These are phyloP conservation scores for Teratosphaeria viscida DNA, from an alignment of 2,329 filamentous ascomycete species.

Conservation along the genomic window DNA sequence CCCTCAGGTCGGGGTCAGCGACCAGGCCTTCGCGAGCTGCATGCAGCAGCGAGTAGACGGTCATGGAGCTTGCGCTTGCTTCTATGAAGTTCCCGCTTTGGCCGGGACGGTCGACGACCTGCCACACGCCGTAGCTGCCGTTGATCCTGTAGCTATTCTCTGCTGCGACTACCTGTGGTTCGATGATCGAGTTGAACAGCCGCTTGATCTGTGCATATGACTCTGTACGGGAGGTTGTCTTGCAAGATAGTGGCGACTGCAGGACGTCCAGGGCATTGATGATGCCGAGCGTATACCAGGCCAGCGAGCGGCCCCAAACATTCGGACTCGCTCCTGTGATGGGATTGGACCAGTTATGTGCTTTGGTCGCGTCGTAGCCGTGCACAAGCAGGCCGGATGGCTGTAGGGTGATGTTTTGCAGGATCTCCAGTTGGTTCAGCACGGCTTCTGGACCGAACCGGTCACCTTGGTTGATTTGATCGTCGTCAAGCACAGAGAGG, in stretches of 20 bases:
- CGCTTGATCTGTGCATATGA: constrained; percentile 14
- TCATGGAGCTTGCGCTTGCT: constrained; percentile 49
- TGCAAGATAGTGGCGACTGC: constrained; percentile 9
- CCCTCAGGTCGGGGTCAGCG: constrained; percentile 17
- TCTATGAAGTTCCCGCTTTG: constrained; percentile 49
- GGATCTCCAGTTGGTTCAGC: constrained; percentile 35
- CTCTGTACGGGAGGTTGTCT: constrained; percentile 21
- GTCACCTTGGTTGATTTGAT: constrained; percentile 2
- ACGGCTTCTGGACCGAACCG: constrained; percentile 13
- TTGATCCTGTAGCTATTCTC: constrained; percentile 21
- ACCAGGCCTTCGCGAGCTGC: constrained; percentile 33
- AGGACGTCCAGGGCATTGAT: constrained; percentile 39
- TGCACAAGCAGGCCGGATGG: constrained; percentile 40
- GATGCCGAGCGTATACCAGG: constrained; percentile 45
- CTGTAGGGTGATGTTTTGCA: constrained; percentile 35
- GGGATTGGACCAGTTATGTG: constrained; percentile 42
- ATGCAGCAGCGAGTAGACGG: constrained; percentile 43
- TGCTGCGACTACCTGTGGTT: constrained; percentile 27
- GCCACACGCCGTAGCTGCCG: constrained; percentile 41
- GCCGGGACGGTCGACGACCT: constrained; percentile 42
- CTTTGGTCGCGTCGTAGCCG: constrained; percentile 43
- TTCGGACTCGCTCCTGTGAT: constrained; percentile 41
- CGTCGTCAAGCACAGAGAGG: constrained; percentile 12
- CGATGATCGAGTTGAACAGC: constrained; percentile 30
- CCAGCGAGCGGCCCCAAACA: constrained; percentile 45